Evolutionary conservation across 2,329 filamentous ascomycete species (phyloP).

Genomic region (Paecilomyces variotii): DNA sequence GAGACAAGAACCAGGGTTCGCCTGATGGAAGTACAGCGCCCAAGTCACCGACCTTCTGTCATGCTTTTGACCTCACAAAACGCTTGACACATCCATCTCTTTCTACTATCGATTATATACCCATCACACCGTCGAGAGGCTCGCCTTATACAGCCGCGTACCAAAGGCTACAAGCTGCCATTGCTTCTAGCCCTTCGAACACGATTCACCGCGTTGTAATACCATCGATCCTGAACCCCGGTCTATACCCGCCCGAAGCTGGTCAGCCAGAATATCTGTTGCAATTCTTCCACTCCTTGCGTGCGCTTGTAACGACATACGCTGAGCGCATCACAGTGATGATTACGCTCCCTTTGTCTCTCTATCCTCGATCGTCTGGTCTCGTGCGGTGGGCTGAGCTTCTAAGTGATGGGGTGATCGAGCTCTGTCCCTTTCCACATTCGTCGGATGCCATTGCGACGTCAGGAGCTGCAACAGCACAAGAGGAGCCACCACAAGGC

Average conservation of each 20-base stretch:
- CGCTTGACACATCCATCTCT: constrained; percentile 51
- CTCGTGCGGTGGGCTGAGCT: constrained; percentile 80
- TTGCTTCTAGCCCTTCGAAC: constrained; percentile 50
- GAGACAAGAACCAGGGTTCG: constrained; percentile 38
- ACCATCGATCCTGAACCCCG: constrained; percentile 81
- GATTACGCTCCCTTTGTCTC: constrained; percentile 67
- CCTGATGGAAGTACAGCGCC: constrained; percentile 9
- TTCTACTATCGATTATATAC: constrained; percentile 46
- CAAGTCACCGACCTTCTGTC: constrained; percentile 51
- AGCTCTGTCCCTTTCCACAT: constrained; percentile 68
- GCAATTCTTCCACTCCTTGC: constrained; percentile 71
- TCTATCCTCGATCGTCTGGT: constrained; percentile 68
- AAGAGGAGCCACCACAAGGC: constrained; percentile 74
- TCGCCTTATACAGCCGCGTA: constrained; percentile 61
- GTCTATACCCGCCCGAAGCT: constrained; percentile 63
- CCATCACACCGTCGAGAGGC: constrained; percentile 29
- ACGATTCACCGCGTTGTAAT: constrained; percentile 73
- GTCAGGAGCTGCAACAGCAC: constrained; percentile 46
- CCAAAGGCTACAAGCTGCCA: constrained; percentile 46
- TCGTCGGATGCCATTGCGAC: constrained; percentile 45
- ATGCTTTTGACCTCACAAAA: constrained; percentile 64
- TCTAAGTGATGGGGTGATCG: constrained; percentile 75
- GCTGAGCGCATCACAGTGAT: constrained; percentile 60
- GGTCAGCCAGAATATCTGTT: constrained; percentile 66
- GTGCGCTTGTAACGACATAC: constrained; percentile 64